A percentile compares a stretch with the other conserved stretches of the same genome.
Conservation (phyloP, 2,329 filamentous ascomycete species). For the Colletotrichum caudatum region DNA sequence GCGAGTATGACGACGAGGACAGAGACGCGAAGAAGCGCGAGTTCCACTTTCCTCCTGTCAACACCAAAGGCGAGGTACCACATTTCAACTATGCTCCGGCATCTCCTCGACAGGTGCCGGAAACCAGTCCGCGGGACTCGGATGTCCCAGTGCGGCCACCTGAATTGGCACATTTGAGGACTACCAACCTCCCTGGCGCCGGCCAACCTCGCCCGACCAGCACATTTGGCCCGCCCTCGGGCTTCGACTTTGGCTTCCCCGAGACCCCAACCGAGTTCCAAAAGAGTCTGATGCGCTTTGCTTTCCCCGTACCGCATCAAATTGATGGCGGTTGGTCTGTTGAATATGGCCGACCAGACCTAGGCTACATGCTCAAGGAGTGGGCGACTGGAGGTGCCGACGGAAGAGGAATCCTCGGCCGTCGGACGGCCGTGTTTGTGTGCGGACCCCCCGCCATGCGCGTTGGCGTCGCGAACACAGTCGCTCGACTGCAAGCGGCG, state of each 20-base stretch:
- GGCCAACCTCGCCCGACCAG: constrained; percentile 61
- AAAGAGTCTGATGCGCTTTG: constrained; percentile 90
- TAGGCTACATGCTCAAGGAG: constrained; percentile 87
- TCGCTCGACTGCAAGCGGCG: constrained; percentile 83
- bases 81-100: constrained; percentile 69
- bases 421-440: constrained; percentile 89
- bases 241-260: constrained; percentile 86
- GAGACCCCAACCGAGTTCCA: constrained; percentile 88
- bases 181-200: constrained; percentile 52
- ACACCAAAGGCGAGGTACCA: constrained; percentile 61
- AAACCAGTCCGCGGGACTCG: constrained; percentile 40
- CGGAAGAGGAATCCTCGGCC: constrained; percentile 77
- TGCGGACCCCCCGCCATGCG: constrained; percentile 91
- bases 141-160: constrained; percentile 57
- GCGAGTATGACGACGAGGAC: constrained; percentile 56
- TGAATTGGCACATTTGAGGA: constrained; percentile 70
- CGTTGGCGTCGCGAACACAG: constrained; percentile 86
- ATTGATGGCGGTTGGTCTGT: constrained; percentile 87
- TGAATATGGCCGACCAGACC: constrained; percentile 90
- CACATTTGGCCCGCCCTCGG: constrained; percentile 69
- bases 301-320: constrained; percentile 78
- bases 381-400: constrained; percentile 79
- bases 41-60: constrained; percentile 70
- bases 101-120: constrained; percentile 54
- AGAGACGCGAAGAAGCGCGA: constrained; percentile 54